Base-by-base conservation (phyloP, 2,329 filamentous ascomycete species). In the Monascus ruber region DNA sequence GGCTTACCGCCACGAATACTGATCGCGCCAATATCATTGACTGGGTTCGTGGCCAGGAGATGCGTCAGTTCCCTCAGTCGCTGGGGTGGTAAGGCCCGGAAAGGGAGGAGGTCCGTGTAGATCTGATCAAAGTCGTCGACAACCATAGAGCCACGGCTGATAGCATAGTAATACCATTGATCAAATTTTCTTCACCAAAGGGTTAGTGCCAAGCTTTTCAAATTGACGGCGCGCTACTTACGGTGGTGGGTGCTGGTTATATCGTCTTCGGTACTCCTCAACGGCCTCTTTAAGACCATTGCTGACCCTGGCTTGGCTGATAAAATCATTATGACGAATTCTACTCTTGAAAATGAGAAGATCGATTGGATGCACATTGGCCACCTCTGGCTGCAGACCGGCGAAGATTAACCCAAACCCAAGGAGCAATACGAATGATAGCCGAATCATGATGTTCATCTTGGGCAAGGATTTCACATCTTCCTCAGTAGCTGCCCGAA, bases 51-150 rank as follows among this genome's bases (percentile, higher is more conserved):
- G 8, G 73, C 64, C 33, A 76, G 55, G 37, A 70, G 59, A 46
- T 68, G 71, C 3, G 74, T 79, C 37, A 71, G 58, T 31, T 67
- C 54, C 31, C 76, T 64, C 26, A 79, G 62, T 31, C 70, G 61
- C 24, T 62, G 59, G 0, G 76, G 73, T 4, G 60, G 52, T 26
- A 78, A 53, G 3, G 70, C 65, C 35, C 68, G 71, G 46, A 78
- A 79, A 1, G 74, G 74, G 5, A 71, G 56, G 6, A 79, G 52
- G 46, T 79, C 73, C 24, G 69, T 53, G 43, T 77, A 58, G 10
- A 80, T 76, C 45, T 71, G 73, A 55, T 79, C 73, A 44, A 71
- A 79, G 45, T 77, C 72, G 44, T 80, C 76, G 36, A 79, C 72
- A 6, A 79, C 56, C 4, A 69, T 52, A 1, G 73, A 72, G 9